Conservation (phyloP, 805 yeast genomes). For the Kodamaea nitidulidarum region DNA sequence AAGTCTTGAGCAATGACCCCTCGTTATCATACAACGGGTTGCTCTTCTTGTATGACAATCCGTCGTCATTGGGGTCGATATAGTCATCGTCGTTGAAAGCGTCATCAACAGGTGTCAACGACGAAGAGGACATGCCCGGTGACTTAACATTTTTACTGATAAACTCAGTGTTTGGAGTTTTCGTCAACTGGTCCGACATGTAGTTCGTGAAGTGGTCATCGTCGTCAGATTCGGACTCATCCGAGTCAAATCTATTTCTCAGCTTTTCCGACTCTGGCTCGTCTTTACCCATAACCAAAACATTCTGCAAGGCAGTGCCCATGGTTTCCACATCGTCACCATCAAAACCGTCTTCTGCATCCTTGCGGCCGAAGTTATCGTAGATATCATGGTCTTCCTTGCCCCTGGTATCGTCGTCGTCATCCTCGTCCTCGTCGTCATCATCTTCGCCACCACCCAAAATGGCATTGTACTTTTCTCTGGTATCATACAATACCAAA, state of each 20-base stretch:
- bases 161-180: slow-evolving; percentile 36
- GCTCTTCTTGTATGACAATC: slow-evolving; percentile 63
- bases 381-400: slow-evolving; percentile 28
- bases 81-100: slow-evolving; percentile 56
- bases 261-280: slow-evolving; percentile 12
- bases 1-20: slow-evolving; percentile 10
- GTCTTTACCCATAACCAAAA: slow-evolving; percentile 6
- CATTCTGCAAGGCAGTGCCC: slow-evolving; percentile 4
- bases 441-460: slow-evolving; percentile 72
- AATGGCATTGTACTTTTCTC: slow-evolving; percentile 92
- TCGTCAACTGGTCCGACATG: slow-evolving; percentile 71
- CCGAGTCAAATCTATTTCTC: slow-evolving; percentile 19
- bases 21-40: slow-evolving; percentile 57
- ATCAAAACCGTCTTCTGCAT: slow-evolving; percentile 9
- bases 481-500: slow-evolving; percentile 76
- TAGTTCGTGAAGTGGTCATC: slow-evolving; percentile 65
- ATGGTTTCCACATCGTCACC: slow-evolving; percentile 6
- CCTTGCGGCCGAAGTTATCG: slow-evolving; percentile 14
- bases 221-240: slow-evolving; percentile 38
- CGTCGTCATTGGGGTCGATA: slow-evolving; percentile 79
- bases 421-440: slow-evolving; percentile 26
- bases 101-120: slow-evolving; percentile 9
- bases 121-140: slow-evolving; percentile 3
- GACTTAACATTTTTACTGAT: slow-evolving; percentile 8
- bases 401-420: slow-evolving; percentile 19